These are phyloP conservation scores for Colletotrichum sp. DNA, from an alignment of 2,329 filamentous ascomycete species.

Conservation along the genomic window DNA sequence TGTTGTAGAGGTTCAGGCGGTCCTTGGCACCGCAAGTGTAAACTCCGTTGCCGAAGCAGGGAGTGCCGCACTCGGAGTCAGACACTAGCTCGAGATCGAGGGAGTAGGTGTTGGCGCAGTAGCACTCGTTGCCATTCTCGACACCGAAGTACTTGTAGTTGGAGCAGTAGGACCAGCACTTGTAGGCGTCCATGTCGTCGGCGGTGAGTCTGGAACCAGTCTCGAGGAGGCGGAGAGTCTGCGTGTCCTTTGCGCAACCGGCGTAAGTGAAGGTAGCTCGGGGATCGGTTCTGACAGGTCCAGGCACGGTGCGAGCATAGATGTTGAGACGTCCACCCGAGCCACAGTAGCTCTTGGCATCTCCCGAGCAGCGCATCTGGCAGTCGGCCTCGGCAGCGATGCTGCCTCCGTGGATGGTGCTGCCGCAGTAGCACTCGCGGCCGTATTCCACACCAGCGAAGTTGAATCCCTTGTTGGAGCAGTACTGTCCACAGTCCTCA, in stretches of 20 bases:
- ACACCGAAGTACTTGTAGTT: conserved; percentile 12
- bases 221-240: conserved; percentile 37
- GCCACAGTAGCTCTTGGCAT: conserved; percentile 41
- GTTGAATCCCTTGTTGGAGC: conserved; percentile 39
- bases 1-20: conserved; percentile 39
- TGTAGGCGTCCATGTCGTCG: conserved; percentile 48
- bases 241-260: conserved; percentile 45
- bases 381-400: conserved; percentile 35
- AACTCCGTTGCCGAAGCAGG: conserved; percentile 37
- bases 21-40: conserved; percentile 38
- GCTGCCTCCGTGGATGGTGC: conserved; percentile 30
- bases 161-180: conserved; percentile 55
- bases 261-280: conserved; percentile 37
- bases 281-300: neutral
- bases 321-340: conserved; percentile 40
- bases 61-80: conserved; percentile 33
- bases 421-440: conserved; percentile 47
- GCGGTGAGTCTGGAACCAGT: conserved; percentile 42
- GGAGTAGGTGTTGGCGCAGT: conserved; percentile 15
- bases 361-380: conserved; percentile 44
- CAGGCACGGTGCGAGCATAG: conserved; percentile 22
- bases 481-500: conserved; percentile 41
- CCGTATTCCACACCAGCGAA: conserved; percentile 52
- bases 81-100: neutral
- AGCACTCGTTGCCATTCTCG: conserved; percentile 24